These are phyloP conservation scores for Cladosporium sp. DNA, from an alignment of 2,329 filamentous ascomycete species.

Conservation along the genomic window DNA sequence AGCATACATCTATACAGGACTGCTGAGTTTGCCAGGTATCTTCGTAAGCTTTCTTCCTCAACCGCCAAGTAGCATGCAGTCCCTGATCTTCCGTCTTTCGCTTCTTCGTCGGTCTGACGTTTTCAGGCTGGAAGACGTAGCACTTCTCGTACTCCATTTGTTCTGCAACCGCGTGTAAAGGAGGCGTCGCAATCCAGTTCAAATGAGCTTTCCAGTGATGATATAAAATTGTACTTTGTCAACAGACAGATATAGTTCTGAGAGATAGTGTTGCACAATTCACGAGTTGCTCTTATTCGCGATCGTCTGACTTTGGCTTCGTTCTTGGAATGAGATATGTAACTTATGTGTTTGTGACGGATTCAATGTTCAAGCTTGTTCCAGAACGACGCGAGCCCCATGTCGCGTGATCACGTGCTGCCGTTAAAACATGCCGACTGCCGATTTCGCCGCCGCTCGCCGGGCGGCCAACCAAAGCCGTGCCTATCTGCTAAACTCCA, in stretches of 20 bases:
- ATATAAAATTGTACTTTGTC: too few species aligned
- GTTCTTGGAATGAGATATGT: too few species aligned
- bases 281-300: too few species aligned
- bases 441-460: not conserved
- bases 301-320: too few species aligned
- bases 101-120: slow-evolving; percentile 38
- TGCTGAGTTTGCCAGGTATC: slow-evolving; percentile 63
- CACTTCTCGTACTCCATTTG: slow-evolving; percentile 48
- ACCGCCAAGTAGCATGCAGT: slow-evolving; percentile 34
- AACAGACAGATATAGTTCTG: too few species aligned
- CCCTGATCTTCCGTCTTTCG: slow-evolving; percentile 32
- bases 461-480: not conserved
- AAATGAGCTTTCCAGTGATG: not conserved
- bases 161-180: not conserved
- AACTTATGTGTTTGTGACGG: too few species aligned
- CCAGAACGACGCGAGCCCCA: not conserved
- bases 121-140: slow-evolving; percentile 41
- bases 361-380: not conserved
- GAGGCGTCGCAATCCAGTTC: not conserved
- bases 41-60: slow-evolving; percentile 59
- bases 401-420: not conserved
- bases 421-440: not conserved
- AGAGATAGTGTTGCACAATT: too few species aligned
- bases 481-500: slow-evolving; percentile 1
- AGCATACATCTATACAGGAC: slow-evolving; percentile 54